phyloP scores from a whole-genome alignment of 2,329 filamentous ascomycete genomes.

The Juglanconis oblonga region DNA sequence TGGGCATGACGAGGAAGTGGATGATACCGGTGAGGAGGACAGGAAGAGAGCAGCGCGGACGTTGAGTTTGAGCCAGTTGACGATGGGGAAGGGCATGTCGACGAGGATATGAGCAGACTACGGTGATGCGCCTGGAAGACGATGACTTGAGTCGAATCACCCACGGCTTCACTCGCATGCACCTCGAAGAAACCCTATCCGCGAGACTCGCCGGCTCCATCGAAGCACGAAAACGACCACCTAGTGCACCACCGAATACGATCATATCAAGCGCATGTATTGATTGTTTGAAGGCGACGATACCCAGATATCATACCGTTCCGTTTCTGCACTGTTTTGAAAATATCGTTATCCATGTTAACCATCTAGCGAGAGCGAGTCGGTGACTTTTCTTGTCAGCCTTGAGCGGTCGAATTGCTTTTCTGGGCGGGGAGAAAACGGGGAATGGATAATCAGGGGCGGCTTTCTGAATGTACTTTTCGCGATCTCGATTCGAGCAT shows the following conservation, averaged over 20 bases:
- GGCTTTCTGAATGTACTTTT: not conserved
- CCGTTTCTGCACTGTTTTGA: not conserved
- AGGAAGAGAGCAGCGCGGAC: constrained; percentile 58
- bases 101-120: constrained; percentile 22
- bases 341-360: not conserved
- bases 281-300: constrained; percentile 2
- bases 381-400: not conserved
- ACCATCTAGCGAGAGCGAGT: not conserved
- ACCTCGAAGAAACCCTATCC: no score
- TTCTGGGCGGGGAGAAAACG: not conserved
- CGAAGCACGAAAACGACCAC: not conserved
- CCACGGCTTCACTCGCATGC: no score
- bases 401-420: not conserved
- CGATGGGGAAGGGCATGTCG: constrained; percentile 38
- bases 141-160: no score
- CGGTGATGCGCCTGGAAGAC: no score
- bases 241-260: not conserved
- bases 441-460: not conserved
- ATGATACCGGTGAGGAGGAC: constrained; percentile 23
- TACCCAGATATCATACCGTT: not conserved
- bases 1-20: constrained; percentile 34
- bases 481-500: not conserved
- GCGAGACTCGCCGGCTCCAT: not conserved
- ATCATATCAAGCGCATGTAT: not conserved
- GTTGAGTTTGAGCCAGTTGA: constrained; percentile 62